phyloP scores from a whole-genome alignment of 2,329 filamentous ascomycete species.

The Colletotrichum eleusines region DNA sequence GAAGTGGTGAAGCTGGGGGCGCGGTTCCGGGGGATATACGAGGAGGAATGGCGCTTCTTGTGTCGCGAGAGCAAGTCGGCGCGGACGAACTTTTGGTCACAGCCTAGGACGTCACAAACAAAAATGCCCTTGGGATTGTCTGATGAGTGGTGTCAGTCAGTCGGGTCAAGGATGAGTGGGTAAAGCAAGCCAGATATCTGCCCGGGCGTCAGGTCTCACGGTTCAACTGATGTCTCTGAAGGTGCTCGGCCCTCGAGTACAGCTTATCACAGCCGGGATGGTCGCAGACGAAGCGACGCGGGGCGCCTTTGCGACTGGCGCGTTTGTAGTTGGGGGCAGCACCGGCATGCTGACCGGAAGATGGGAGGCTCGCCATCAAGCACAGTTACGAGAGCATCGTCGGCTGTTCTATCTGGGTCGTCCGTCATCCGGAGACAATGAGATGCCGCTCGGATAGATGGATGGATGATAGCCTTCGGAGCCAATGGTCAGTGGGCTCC shows the following conservation, averaged over 20 bases:
- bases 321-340: slow-evolving; percentile 57
- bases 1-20: slow-evolving; percentile 60
- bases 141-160: slow-evolving; percentile 52
- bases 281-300: slow-evolving; percentile 70
- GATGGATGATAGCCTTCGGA: neutral
- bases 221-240: slow-evolving; percentile 85
- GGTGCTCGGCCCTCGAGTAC: slow-evolving; percentile 84
- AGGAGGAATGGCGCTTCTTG: slow-evolving; percentile 72
- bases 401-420: too few relatives aligned
- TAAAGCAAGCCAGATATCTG: neutral
- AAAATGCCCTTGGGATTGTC: slow-evolving; percentile 86
- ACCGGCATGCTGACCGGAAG: slow-evolving; percentile 30
- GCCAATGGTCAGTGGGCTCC: neutral
- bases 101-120: slow-evolving; percentile 79
- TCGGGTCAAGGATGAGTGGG: neutral
- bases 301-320: slow-evolving; percentile 64
- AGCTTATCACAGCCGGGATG: slow-evolving; percentile 81
- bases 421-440: neutral
- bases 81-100: slow-evolving; percentile 81
- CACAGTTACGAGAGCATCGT: slow-evolving; percentile 26
- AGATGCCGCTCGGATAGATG: neutral
- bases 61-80: slow-evolving; percentile 80
- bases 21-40: slow-evolving; percentile 64
- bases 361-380: slow-evolving; percentile 31
- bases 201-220: slow-evolving; percentile 55